These are phyloP conservation scores for Trichaptum fuscoviolaceum DNA, from an alignment of 768 basidiomycete genomes.

Conservation along the genomic window DNA sequence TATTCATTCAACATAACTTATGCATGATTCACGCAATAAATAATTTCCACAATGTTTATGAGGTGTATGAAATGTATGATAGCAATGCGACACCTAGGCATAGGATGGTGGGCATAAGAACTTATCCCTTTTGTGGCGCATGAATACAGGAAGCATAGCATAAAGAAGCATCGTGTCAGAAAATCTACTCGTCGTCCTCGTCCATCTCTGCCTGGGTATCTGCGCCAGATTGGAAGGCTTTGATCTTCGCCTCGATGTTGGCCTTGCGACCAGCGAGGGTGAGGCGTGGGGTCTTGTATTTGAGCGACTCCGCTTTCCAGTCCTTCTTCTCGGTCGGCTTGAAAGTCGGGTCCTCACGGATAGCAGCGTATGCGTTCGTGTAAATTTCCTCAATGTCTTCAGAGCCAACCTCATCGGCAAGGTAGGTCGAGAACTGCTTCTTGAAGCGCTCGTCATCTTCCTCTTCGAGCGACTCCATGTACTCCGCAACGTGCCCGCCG, in stretches of 20 bases:
- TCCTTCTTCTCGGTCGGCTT: constrained; percentile 86
- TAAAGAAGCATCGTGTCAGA: not conserved
- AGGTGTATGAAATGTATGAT: not conserved
- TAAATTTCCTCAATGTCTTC: constrained; percentile 98
- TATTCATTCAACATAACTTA: not conserved
- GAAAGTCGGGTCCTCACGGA: constrained; percentile 91
- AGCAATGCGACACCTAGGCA: not conserved
- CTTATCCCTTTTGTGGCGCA: not conserved
- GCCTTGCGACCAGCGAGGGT: constrained; percentile 72
- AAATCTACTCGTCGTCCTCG: constrained; percentile 57
- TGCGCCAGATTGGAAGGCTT: constrained; percentile 75
- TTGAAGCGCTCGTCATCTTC: constrained; percentile 99
- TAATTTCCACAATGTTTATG: not conserved
- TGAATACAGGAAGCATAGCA: not conserved
- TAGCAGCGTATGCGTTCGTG: constrained; percentile 87
- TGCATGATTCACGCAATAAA: not conserved
- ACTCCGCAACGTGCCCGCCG: constrained; percentile 97
- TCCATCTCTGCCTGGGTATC: constrained; percentile 33
- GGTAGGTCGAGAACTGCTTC: constrained; percentile 94
- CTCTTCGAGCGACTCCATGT: constrained; percentile 99
- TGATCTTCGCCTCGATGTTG: constrained; percentile 83
- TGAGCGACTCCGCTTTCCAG: constrained; percentile 84
- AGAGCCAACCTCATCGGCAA: constrained; percentile 91
- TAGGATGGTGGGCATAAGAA: not conserved
- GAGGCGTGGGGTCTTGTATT: constrained; percentile 64